Conservation (phyloP, 495 filamentous ascomycete species). For the Penicillium egyptiacum region DNA sequence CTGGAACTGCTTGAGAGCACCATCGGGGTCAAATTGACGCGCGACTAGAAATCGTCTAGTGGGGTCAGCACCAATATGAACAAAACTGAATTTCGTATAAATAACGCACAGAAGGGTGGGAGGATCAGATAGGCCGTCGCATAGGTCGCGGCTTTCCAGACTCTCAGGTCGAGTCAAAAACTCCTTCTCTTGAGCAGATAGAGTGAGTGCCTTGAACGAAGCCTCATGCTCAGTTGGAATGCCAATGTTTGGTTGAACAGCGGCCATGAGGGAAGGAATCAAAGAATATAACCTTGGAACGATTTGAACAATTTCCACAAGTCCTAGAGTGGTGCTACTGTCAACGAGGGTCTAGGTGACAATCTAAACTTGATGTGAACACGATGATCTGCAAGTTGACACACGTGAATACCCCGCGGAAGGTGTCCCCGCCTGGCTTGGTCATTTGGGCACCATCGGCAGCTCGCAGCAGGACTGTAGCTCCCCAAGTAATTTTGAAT, state of each 20-base stretch:
- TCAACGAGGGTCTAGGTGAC: background rate
- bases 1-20: slow-evolving; percentile 27
- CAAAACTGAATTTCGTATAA: background rate
- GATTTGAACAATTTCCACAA: background rate
- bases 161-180: slow-evolving; percentile 24
- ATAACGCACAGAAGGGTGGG: slow-evolving; percentile 28
- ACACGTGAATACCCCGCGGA: background rate
- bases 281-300: background rate
- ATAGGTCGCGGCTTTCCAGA: slow-evolving; percentile 10
- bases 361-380: background rate
- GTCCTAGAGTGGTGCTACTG: background rate
- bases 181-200: slow-evolving; percentile 22
- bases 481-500: too few species aligned
- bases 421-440: background rate
- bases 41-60: slow-evolving; percentile 36
- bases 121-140: slow-evolving; percentile 32
- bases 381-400: background rate
- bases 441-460: background rate
- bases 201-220: slow-evolving; percentile 19
- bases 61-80: background rate
- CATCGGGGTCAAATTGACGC: slow-evolving; percentile 20
- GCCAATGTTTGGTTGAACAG: background rate
- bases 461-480: background rate
- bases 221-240: background rate
- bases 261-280: background rate